A percentile compares a stretch with the other conserved stretches of the same genome.
Evolutionary conservation across 192 early-diverging fungal species (phyloP).

Genomic region (Phlyctochytrium bullatum): DNA sequence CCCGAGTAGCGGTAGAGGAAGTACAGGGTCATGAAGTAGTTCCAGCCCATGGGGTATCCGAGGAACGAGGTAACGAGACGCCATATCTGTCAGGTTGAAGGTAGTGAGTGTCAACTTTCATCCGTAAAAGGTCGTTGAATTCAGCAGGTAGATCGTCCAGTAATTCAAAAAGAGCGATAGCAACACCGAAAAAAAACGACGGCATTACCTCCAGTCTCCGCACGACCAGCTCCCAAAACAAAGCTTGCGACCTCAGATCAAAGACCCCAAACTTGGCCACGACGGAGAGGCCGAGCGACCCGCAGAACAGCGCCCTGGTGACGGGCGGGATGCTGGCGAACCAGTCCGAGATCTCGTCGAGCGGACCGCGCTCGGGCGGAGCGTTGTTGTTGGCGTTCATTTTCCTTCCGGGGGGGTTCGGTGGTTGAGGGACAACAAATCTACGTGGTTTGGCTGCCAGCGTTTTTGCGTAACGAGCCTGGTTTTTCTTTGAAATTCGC

Average conservation of each 20-base stretch:
- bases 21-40: constrained; percentile 65
- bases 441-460: too few species aligned
- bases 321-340: constrained; percentile 57
- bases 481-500: too few species aligned
- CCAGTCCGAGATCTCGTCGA: constrained; percentile 52
- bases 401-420: too few species aligned
- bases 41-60: constrained; percentile 47
- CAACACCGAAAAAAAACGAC: too few species aligned
- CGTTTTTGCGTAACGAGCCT: too few species aligned
- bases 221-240: constrained; percentile 53
- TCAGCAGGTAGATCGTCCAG: too few species aligned
- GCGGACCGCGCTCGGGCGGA: constrained; percentile 17
- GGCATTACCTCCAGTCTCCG: constrained; percentile 62
- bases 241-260: constrained; percentile 34
- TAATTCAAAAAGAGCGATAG: too few species aligned
- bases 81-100: constrained; percentile 78
- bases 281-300: constrained; percentile 46
- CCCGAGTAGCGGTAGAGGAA: constrained; percentile 71
- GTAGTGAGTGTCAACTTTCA: too few species aligned
- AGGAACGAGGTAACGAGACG: constrained; percentile 72
- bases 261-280: constrained; percentile 39
- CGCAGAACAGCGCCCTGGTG: constrained; percentile 55
- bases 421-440: too few species aligned
- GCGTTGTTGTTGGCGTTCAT: constrained; percentile 17
- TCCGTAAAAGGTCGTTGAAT: too few species aligned